Evolutionary conservation across 305 asterid species (phyloP).

Genomic region (Fraxinus sp.): DNA sequence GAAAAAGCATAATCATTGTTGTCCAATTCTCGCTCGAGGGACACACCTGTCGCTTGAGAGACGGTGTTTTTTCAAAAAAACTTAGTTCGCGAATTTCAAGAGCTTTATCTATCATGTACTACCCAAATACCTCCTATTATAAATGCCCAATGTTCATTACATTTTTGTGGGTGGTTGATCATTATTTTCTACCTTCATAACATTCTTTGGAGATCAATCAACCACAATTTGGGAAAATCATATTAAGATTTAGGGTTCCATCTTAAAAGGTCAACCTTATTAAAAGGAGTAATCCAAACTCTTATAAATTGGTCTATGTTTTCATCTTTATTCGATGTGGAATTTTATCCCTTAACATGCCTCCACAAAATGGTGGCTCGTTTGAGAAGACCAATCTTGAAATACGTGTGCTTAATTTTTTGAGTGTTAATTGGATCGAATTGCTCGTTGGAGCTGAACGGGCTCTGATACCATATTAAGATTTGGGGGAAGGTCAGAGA

Average conservation of each 20-base stretch:
- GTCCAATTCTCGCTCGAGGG: not conserved
- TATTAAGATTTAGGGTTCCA: too few species aligned
- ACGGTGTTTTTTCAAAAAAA: not conserved
- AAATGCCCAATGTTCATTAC: not conserved
- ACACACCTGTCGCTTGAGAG: not conserved
- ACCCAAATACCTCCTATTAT: not conserved
- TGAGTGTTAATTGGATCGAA: too few species aligned
- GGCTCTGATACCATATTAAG: too few species aligned
- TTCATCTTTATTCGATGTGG: too few species aligned
- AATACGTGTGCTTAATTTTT: too few species aligned
- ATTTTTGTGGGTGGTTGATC: not conserved
- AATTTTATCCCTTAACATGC: too few species aligned
- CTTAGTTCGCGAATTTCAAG: not conserved
- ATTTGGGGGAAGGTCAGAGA: slow-evolving; percentile 24
- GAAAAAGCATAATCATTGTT: not conserved
- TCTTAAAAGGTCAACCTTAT: too few species aligned
- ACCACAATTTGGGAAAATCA: not conserved
- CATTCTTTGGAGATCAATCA: not conserved
- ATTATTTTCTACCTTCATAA: not conserved
- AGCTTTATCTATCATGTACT: not conserved
- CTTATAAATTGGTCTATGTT: too few species aligned
- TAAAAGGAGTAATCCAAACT: too few species aligned
- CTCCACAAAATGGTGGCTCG: too few species aligned
- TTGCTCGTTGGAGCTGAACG: too few species aligned
- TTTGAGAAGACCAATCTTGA: too few species aligned